These are phyloP conservation scores for Boletus reticuloceps DNA, from an alignment of 768 basidiomycete species.

Conservation along the genomic window DNA sequence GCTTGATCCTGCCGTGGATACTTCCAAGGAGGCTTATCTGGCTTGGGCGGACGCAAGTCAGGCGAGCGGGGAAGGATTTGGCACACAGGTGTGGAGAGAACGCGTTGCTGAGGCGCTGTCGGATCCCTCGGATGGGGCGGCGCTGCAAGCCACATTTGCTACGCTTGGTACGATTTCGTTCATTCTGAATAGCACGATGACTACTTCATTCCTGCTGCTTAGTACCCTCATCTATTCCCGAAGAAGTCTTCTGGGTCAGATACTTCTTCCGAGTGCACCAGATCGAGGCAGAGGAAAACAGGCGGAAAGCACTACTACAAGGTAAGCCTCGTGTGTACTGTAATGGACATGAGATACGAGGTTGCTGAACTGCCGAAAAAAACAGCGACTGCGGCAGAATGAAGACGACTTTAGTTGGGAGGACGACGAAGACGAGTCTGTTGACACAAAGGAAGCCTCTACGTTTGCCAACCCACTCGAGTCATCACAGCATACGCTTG, in stretches of 20 bases:
- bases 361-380: slow-evolving; percentile 7
- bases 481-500: slow-evolving; percentile 25
- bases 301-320: slow-evolving; percentile 73
- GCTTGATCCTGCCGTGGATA: slow-evolving; percentile 71
- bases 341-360: neutral
- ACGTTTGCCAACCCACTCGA: slow-evolving; percentile 9
- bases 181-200: neutral
- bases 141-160: slow-evolving; percentile 52
- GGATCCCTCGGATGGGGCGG: slow-evolving; percentile 50
- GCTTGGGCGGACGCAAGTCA: slow-evolving; percentile 59
- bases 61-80: slow-evolving; percentile 52
- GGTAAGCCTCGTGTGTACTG: slow-evolving; percentile 39
- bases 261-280: slow-evolving; percentile 90
- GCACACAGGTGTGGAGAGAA: slow-evolving; percentile 50
- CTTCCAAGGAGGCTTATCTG: slow-evolving; percentile 50
- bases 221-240: slow-evolving; percentile 69
- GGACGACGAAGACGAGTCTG: slow-evolving; percentile 79
- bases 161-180: slow-evolving; percentile 51
- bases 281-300: slow-evolving; percentile 74
- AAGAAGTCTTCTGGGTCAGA: slow-evolving; percentile 76
- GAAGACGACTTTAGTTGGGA: slow-evolving; percentile 95
- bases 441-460: slow-evolving; percentile 5
- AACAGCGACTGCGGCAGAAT: slow-evolving; percentile 55
- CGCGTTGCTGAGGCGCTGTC: slow-evolving; percentile 48
- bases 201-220: slow-evolving; percentile 4